Base-by-base conservation (phyloP, 768 basidiomycete genomes). In the Boletus rubropictus region DNA sequence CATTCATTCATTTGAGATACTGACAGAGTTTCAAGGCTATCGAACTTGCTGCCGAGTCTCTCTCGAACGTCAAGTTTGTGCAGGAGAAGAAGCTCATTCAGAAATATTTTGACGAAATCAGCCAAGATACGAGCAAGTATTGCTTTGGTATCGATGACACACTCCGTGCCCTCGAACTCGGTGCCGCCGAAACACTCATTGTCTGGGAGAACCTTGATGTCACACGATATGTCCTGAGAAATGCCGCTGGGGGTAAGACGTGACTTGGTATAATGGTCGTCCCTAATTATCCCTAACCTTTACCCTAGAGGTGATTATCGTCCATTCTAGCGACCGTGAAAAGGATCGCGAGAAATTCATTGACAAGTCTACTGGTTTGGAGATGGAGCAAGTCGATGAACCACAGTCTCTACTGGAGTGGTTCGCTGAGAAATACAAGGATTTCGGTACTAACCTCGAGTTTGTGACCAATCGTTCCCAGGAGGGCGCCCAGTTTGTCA, bases 21-120 rank as follows among this genome's bases (percentile, higher is more conserved):
- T 57, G 4, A 50, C 21, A 18, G 3, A 8, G 27, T 25, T 20
- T 20, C 21, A 56, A 92, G 90, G 95, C 96, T 15, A 98, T 99
- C 56, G 96, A 98, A 64, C 81, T 98, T 43, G 90, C 96, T 0
- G 87, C 91, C 1, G 96, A 99, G 67, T 88, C 91, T 3, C 81
- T 99, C 24, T 84, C 90, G 31, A 98, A 98, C 66, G 96, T 99
- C 75, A 99, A 99, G 67, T 98, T 99, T 59, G 95, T 99, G 28
- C 95, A 98, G 69, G 96, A 99, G 75, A 98, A 98, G 77, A 86
- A 76, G 66, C 81, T 99, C 40, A 98, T 99, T 58, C 94, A 98
- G 67, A 87, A 81, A 65, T 98, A 97, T 75, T 99, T 99, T 65
- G 95, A 98, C 61, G 96, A 99, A 71, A 99, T 99, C 71, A 95